Percentiles rank a stretch among this genome's conserved stretches.
Evolutionary conservation across 75 land plant genomes (phyloP).

Genomic region (Adiantum capillusveneris): DNA sequence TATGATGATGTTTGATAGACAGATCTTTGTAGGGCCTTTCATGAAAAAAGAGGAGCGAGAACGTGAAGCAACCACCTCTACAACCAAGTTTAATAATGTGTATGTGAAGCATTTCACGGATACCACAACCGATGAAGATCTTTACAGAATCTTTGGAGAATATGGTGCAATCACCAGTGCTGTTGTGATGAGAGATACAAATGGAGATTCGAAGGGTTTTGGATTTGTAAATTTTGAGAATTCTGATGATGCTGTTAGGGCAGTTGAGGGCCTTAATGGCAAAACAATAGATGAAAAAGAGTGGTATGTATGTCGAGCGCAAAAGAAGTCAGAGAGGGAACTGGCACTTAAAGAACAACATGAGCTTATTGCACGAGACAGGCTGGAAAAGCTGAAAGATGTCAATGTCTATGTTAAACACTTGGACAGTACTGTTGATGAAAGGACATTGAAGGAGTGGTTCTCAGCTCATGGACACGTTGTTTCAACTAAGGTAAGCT

Average conservation of each 20-base stretch:
- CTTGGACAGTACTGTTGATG: conserved; percentile 49
- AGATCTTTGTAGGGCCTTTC: conserved; percentile 59
- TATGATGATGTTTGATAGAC: conserved; percentile 53
- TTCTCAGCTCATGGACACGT: conserved; percentile 59
- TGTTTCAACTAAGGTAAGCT: conserved; percentile 57
- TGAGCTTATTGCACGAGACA: conserved; percentile 46
- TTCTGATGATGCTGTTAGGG: conserved; percentile 50
- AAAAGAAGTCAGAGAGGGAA: conserved; percentile 64
- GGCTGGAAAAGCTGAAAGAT: conserved; percentile 42
- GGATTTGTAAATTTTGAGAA: conserved; percentile 68
- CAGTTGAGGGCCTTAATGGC: conserved; percentile 52
- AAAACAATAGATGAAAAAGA: conserved; percentile 28
- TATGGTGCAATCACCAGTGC: conserved; percentile 66
- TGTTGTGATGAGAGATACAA: conserved; percentile 52
- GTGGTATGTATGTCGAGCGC: conserved; percentile 65
- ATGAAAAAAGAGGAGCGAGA: conserved; percentile 45
- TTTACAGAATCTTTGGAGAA: conserved; percentile 38
- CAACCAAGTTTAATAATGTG: conserved; percentile 62
- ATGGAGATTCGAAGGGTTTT: conserved; percentile 61
- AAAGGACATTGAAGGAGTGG: conserved; percentile 47
- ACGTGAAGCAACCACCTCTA: conserved; percentile 11
- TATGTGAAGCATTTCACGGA: conserved; percentile 60
- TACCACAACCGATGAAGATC: conserved; percentile 41
- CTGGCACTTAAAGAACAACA: conserved; percentile 45
- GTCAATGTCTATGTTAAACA: conserved; percentile 66